Conservation (phyloP, 1,284 basidiomycete species). For the Volvariella volvacea region DNA sequence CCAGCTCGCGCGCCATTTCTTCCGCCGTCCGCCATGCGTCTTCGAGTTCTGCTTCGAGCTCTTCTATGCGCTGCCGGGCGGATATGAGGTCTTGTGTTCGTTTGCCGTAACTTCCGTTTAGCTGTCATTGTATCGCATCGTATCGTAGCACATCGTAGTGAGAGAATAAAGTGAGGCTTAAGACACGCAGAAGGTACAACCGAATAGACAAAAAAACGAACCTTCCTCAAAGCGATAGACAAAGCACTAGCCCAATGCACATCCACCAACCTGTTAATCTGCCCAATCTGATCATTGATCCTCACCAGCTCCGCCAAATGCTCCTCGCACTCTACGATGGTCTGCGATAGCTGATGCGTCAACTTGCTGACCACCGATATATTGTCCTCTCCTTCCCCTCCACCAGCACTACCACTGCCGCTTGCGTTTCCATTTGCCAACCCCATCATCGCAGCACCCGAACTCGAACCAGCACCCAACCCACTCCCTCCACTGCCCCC, state of each 20-base stretch:
- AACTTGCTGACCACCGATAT: conserved; percentile 30
- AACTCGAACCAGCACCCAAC: no score
- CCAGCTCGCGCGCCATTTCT: conserved; percentile 61
- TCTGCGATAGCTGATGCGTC: conserved; percentile 52
- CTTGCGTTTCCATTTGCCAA: neutral
- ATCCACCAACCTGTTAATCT: conserved; percentile 54
- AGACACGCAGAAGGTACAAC: neutral
- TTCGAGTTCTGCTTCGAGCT: conserved; percentile 64
- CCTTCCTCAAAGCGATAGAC: conserved; percentile 68
- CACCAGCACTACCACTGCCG: conserved; percentile 15
- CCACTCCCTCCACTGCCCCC: no score
- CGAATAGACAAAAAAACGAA: conserved; percentile 13
- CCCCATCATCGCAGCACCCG: conserved; percentile 22
- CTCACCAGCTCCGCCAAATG: conserved; percentile 49
- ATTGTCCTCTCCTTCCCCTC: conserved; percentile 22
- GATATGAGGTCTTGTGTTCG: conserved; percentile 49
- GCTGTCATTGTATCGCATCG: no score
- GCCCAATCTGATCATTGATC: conserved; percentile 54
- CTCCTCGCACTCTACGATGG: conserved; percentile 52
- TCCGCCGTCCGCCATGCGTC: conserved; percentile 77
- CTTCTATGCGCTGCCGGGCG: conserved; percentile 38
- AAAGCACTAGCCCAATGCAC: conserved; percentile 67
- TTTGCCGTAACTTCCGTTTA: conserved; percentile 65
- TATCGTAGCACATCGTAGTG: no score
- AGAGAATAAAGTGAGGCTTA: no score